Evolutionary conservation across 148 eudicot species (phyloP).

Genomic region (Nepenthes mirabilis): DNA sequence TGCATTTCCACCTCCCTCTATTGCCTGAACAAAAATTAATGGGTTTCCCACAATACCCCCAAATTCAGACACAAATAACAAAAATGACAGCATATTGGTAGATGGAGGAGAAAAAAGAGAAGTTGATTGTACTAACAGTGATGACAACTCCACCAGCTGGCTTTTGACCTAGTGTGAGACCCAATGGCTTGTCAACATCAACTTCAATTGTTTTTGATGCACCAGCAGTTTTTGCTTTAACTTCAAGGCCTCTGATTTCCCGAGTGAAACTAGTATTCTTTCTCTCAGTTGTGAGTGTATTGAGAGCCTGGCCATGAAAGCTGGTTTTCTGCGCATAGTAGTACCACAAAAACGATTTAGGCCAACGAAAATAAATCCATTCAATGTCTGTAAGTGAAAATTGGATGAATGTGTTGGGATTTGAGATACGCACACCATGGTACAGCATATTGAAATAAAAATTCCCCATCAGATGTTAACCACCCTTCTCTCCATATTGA

Average conservation of each 20-base stretch:
- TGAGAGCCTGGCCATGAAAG: slow-evolving; percentile 49
- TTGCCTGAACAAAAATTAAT: slow-evolving; percentile 31
- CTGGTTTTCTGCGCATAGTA: slow-evolving; percentile 27
- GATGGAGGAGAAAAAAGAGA: neutral
- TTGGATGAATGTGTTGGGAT: too few species aligned
- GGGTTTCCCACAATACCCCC: neutral
- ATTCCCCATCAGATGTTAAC: too few species aligned
- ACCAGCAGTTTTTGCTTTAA: slow-evolving; percentile 61
- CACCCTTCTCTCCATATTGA: too few species aligned
- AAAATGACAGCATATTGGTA: neutral
- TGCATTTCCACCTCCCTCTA: slow-evolving; percentile 92
- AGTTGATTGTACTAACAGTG: slow-evolving; percentile 36
- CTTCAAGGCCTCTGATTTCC: slow-evolving; percentile 29
- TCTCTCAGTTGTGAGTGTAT: slow-evolving; percentile 19
- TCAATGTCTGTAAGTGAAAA: too few species aligned
- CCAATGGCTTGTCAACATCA: slow-evolving; percentile 77
- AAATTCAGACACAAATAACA: neutral
- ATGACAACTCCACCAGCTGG: slow-evolving; percentile 81
- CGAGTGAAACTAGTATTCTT: neutral
- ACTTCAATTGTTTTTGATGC: slow-evolving; percentile 78
- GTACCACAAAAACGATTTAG: too few species aligned
- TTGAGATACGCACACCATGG: too few species aligned
- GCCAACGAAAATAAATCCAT: too few species aligned
- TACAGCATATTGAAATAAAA: too few species aligned
- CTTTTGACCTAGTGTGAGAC: slow-evolving; percentile 63